Evolutionary conservation across 495 filamentous ascomycete genomes (phyloP), one percentile per base, ranked within the genome.

Genomic region (Parmelia sp.): DNA sequence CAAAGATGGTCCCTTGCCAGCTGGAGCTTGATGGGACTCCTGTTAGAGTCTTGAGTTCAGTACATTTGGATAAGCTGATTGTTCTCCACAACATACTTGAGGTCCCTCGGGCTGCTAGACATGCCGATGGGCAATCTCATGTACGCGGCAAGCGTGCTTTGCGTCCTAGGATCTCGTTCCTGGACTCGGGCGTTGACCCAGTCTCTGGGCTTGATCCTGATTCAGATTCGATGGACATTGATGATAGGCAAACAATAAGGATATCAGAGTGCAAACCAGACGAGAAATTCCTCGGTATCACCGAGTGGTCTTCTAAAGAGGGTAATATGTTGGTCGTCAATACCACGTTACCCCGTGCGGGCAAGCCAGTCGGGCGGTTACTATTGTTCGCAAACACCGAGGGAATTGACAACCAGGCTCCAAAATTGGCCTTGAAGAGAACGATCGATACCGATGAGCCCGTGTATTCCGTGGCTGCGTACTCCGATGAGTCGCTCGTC

Each of bases 271-370:
- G 72, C 71, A 17, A 72, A 36, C 70, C 74, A n/a, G 79, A 79
- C 10, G 81, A 83, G 65, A 76, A 71, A 19, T 75, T 82, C 57
- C 77, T 76, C 36, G 81, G 78, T 59, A 78, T 82, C 15, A 61
- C 78, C 23, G 81, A 83, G 63, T 83, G 81, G 81, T 74, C 72
- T 11, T 79, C 78, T 35, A 69, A 68, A 49, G 73, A 71, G 63
- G 71, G 72, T 27, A 75, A 83, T 65, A 73, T 81, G 59, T 69
- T 83, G 33, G 74, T 78, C 36, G 71, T 83, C 14, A 37, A 64
- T 56, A 70, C 70, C 15, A 57, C 44, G 45, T 49, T 66, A 29
- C 58, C 56, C 15, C 36, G 49, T n/a, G 49, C 53, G 37, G 29
- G 27, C 25, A 61, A 57, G 23, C 21, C 25, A 33, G 47, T 51